A percentile compares a stretch with the other conserved stretches of the same genome.
Evolutionary conservation across 2,329 filamentous ascomycete species (phyloP).

Genomic region (Fusarium oligoseptatum): DNA sequence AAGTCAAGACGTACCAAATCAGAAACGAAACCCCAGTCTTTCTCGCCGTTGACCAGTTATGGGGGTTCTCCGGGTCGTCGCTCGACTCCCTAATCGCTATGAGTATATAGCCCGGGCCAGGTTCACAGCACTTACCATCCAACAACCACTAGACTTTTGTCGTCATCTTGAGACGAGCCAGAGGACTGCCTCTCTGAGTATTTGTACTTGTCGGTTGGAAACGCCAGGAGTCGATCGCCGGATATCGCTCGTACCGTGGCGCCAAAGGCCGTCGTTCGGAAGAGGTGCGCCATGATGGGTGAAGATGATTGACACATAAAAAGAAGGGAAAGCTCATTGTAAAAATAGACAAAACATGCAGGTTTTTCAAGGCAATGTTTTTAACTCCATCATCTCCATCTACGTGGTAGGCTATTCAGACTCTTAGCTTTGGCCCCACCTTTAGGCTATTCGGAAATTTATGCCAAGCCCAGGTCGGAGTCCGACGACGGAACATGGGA

Average conservation of each 20-base stretch:
- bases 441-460: neutral
- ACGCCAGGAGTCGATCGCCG: neutral
- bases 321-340: neutral
- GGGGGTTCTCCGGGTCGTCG: neutral
- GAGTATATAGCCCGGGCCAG: neutral
- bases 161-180: neutral
- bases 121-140: neutral
- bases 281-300: neutral
- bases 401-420: neutral
- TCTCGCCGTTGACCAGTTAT: neutral
- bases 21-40: neutral
- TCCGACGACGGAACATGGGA: neutral
- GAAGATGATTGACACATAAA: neutral
- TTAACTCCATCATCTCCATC: neutral
- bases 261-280: neutral
- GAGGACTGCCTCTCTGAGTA: neutral
- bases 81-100: neutral
- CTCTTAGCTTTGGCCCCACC: neutral
- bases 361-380: neutral
- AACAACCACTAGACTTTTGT: neutral
- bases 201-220: neutral
- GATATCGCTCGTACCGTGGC: neutral
- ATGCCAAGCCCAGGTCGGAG: neutral
- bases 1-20: neutral
- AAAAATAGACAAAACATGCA: neutral